Base-by-base conservation (phyloP, 2,329 filamentous ascomycete genomes). In the Elsinoe necatrix region DNA sequence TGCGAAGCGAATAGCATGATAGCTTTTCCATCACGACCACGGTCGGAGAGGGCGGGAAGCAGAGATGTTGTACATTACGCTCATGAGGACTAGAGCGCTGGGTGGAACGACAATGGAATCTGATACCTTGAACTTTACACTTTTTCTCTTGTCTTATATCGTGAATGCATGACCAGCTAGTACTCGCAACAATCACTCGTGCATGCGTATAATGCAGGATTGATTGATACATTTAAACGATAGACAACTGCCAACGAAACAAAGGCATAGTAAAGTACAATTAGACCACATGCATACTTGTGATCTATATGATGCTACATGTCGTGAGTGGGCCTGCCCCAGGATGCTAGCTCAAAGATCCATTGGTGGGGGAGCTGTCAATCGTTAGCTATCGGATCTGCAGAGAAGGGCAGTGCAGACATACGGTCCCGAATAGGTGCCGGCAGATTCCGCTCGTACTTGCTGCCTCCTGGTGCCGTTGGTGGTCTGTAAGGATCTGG, bases 361-460 rank as follows among this genome's bases (percentile, higher is more conserved):
- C 56, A 80, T 70, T 58, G 77, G 77, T 18, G 78, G 78, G 60
- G 77, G 78, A 80, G 59, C 31, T 8, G 8, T 12, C 12, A 18
- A 60, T 62, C 37, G 58, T 48, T 56, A 37, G 16, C 21, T 2
- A n/a, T 21, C 27, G 4, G 21, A 9, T 11, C 21, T 42, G 16
- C 20, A 41, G 3, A 20, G 20, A n/a, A 12, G 37, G 27, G 31
- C 1, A 45, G 54, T 29, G 3, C 12, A 20, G 20, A 65, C 89
- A 80, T 76, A 96, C 92, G 84, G 61, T 89, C 86, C 58, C 95
- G 77, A 63, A 85, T 84, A 31, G 85, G 90, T 58, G 82, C 80
- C 31, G 89, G 88, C 56, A 97, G 71, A 73, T 98, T 98, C 71
- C 93, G 82, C 75, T 97, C 93, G 73, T 87, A 97, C 80, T 97